Percentiles rank a stretch among this genome's conserved stretches.
phyloP scores from a whole-genome alignment of 78 protist genomes.

The Bigelowiella natans region DNA sequence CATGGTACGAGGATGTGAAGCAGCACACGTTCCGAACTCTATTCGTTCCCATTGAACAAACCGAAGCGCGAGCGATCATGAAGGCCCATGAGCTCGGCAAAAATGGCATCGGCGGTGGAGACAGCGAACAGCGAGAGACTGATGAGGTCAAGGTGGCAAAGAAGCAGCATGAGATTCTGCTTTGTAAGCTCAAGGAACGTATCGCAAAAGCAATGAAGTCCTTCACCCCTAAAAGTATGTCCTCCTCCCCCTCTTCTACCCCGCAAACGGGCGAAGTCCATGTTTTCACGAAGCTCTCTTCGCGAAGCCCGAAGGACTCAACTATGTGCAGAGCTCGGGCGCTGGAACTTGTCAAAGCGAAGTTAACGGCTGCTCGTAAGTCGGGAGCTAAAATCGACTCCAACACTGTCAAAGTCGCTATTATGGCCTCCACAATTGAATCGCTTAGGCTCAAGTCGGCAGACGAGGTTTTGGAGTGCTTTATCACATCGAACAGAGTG shows the following conservation, averaged over 20 bases:
- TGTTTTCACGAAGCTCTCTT: not conserved
- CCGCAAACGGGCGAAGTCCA: no score
- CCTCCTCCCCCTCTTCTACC: no score
- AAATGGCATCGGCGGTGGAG: not conserved
- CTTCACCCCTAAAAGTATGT: not conserved
- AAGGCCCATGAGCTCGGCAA: not conserved
- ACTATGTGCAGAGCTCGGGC: not conserved
- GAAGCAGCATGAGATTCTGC: not conserved
- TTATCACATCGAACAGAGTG: not conserved
- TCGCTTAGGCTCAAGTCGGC: not conserved
- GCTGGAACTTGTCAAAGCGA: not conserved
- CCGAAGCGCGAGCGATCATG: not conserved
- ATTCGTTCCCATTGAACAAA: not conserved
- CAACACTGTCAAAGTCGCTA: not conserved
- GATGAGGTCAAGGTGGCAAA: not conserved
- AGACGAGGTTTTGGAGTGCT: not conserved
- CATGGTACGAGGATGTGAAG: not conserved
- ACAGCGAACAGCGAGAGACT: no score
- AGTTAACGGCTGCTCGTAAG: not conserved
- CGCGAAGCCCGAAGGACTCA: not conserved
- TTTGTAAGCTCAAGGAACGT: not conserved
- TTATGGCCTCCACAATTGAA: not conserved
- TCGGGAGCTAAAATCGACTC: not conserved
- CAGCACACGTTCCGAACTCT: not conserved
- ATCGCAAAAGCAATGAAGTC: not conserved